A percentile compares a stretch with the other conserved stretches of the same genome.
phyloP scores from a whole-genome alignment of 768 basidiomycete genomes.

The Auriscalpium vulgare region DNA sequence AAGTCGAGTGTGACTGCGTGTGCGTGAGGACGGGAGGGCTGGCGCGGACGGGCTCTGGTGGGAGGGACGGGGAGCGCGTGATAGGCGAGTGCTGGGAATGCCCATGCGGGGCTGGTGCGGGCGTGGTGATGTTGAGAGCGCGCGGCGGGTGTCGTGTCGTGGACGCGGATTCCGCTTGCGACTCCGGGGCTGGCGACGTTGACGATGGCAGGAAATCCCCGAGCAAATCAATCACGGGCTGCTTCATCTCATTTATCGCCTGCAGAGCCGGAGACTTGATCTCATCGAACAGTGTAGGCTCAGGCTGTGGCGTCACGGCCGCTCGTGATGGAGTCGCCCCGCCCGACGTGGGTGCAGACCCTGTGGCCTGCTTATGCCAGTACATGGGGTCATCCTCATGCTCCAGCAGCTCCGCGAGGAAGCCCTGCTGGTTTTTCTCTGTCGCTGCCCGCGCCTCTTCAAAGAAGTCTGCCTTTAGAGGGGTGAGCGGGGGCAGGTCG shows the following conservation, averaged over 20 bases:
- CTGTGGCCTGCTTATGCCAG: conserved; percentile 19
- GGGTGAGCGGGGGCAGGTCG: conserved; percentile 7
- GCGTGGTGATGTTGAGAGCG: conserved; percentile 3
- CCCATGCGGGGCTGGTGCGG: conserved; percentile 4
- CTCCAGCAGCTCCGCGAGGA: conserved; percentile 56
- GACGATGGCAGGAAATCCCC: not conserved
- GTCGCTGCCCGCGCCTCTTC: conserved; percentile 50
- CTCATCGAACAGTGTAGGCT: not conserved
- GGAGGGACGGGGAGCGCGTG: conserved; percentile 23
- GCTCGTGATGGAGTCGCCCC: not conserved
- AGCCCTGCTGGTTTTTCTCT: conserved; percentile 40
- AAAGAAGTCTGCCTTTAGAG: conserved; percentile 38
- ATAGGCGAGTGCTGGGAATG: conserved; percentile 6
- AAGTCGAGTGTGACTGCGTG: conserved; percentile 24
- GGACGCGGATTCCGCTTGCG: conserved; percentile 27
- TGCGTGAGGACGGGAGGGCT: conserved; percentile 29
- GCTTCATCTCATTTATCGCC: not conserved
- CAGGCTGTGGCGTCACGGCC: conserved; percentile 9
- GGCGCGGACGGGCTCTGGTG: conserved; percentile 25
- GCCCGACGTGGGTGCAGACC: not conserved
- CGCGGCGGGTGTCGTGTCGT: conserved; percentile 24
- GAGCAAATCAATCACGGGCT: not conserved
- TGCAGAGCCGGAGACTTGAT: not conserved
- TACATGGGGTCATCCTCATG: conserved; percentile 69
- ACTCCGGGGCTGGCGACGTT: not conserved